phyloP scores from a whole-genome alignment of 2,329 filamentous ascomycete species.

The Penicillium sp. region DNA sequence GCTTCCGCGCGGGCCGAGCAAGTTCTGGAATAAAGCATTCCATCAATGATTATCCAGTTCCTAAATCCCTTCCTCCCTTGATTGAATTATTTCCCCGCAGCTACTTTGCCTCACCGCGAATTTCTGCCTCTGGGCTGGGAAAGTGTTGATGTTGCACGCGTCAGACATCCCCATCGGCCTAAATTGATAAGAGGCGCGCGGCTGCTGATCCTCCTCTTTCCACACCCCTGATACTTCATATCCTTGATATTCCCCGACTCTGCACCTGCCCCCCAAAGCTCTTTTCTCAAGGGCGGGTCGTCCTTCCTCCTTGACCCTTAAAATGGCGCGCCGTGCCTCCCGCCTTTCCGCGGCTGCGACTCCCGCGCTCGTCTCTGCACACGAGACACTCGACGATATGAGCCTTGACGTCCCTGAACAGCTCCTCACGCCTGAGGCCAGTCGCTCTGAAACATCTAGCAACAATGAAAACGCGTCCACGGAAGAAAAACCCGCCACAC shows the following conservation, averaged over 20 bases:
- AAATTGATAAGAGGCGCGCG: slow-evolving; percentile 29
- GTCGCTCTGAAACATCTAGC: slow-evolving; percentile 45
- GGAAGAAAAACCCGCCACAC: slow-evolving; percentile 33
- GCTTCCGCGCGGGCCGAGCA: slow-evolving; percentile 4
- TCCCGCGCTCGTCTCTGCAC: slow-evolving; percentile 26
- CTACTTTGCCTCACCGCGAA: background rate
- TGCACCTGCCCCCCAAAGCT: slow-evolving; percentile 5
- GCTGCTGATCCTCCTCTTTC: slow-evolving; percentile 23
- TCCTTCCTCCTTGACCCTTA: slow-evolving; percentile 8
- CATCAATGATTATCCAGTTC: slow-evolving; percentile 7
- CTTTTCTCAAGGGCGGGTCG: slow-evolving; percentile 3
- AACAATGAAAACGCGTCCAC: slow-evolving; percentile 37
- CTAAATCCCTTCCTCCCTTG: slow-evolving; percentile 13
- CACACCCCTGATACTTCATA: slow-evolving; percentile 23
- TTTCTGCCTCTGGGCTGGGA: background rate
- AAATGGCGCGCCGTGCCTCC: slow-evolving; percentile 32
- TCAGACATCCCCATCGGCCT: slow-evolving; percentile 24
- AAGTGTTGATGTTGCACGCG: slow-evolving; percentile 27
- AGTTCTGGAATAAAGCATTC: slow-evolving; percentile 20
- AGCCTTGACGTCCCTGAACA: slow-evolving; percentile 38
- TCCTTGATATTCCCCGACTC: slow-evolving; percentile 17
- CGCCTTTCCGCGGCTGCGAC: slow-evolving; percentile 32
- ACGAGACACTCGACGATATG: slow-evolving; percentile 31
- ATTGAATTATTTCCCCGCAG: slow-evolving; percentile 5
- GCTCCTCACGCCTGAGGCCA: slow-evolving; percentile 44